Evolutionary conservation across 1,284 basidiomycete genomes (phyloP).

Genomic region (Trichosporon coremiiforme): DNA sequence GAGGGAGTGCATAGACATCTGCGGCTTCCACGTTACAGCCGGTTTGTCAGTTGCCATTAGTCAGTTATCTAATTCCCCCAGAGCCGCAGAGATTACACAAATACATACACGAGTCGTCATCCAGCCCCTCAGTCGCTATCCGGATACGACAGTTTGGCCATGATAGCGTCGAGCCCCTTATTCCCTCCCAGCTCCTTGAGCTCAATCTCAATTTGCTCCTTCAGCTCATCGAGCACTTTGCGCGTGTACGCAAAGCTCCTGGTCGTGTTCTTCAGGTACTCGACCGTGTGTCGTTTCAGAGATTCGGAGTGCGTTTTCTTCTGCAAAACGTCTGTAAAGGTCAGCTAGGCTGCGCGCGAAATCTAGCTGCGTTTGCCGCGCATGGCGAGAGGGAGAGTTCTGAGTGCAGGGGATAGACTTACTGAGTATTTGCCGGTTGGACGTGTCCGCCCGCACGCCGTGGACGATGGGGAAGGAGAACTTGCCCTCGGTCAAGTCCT

Average conservation of each 20-base stretch:
- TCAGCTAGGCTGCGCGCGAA: conserved; percentile 7
- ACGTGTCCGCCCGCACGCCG: conserved; percentile 72
- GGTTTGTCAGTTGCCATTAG: no score
- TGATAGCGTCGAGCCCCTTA: conserved; percentile 44
- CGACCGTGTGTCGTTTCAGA: conserved; percentile 75
- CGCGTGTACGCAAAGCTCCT: conserved; percentile 75
- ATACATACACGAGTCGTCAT: background rate
- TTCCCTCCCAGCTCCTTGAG: conserved; percentile 53
- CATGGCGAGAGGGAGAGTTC: no score
- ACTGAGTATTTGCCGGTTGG: conserved; percentile 80
- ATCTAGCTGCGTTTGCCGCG: no score
- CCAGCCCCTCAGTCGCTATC: background rate
- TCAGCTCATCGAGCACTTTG: conserved; percentile 51
- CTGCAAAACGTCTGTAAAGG: conserved; percentile 76
- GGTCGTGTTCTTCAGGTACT: conserved; percentile 71
- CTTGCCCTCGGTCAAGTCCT: conserved; percentile 94
- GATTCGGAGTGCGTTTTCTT: conserved; percentile 79
- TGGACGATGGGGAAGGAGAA: conserved; percentile 95
- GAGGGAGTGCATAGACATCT: background rate
- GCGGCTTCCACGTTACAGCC: no score
- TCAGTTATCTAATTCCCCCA: no score
- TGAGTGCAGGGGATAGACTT: conserved; percentile 44
- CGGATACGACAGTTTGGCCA: conserved; percentile 35
- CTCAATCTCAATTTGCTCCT: conserved; percentile 55
- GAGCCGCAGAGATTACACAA: background rate